phyloP scores from a whole-genome alignment of 1,284 basidiomycete genomes.

The Puccinia polysora region DNA sequence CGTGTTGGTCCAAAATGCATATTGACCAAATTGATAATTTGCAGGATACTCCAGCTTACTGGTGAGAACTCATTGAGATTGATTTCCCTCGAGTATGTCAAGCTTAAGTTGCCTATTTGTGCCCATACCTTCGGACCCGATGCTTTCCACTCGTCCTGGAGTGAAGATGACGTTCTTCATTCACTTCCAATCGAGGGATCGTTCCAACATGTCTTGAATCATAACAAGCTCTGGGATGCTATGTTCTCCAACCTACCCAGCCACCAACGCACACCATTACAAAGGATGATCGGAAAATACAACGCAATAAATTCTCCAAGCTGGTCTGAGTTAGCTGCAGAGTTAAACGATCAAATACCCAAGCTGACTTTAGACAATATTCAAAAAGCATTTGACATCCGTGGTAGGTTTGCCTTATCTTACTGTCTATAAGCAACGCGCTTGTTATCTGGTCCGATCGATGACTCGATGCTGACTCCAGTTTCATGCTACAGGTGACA shows the following conservation, averaged over 20 bases:
- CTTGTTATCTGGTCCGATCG: constrained; percentile 3
- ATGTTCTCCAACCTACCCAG: constrained; percentile 26
- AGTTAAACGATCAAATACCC: constrained; percentile 18
- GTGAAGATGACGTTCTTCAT: constrained; percentile 24
- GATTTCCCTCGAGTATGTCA: neutral
- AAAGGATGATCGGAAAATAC: constrained; percentile 16
- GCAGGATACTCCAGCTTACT: constrained; percentile 29
- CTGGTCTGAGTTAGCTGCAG: constrained; percentile 30
- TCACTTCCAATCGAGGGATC: constrained; percentile 26
- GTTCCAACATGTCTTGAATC: constrained; percentile 33
- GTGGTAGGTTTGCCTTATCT: constrained; percentile 8
- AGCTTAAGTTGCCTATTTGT: neutral
- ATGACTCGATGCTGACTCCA: neutral
- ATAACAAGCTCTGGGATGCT: constrained; percentile 40
- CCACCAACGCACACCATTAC: constrained; percentile 15
- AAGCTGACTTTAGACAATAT: constrained; percentile 20
- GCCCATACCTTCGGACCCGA: neutral
- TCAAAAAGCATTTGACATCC: constrained; percentile 29
- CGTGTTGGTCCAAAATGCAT: neutral
- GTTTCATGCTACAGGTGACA: constrained; percentile 1
- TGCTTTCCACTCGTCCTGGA: neutral
- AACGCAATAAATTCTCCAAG: constrained; percentile 19
- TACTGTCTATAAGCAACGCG: neutral
- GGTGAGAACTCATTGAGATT: constrained; percentile 1
- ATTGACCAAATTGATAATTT: neutral